These are phyloP conservation scores for Byssochlamys sp. DNA, from an alignment of 2,329 filamentous ascomycete species.

Conservation along the genomic window DNA sequence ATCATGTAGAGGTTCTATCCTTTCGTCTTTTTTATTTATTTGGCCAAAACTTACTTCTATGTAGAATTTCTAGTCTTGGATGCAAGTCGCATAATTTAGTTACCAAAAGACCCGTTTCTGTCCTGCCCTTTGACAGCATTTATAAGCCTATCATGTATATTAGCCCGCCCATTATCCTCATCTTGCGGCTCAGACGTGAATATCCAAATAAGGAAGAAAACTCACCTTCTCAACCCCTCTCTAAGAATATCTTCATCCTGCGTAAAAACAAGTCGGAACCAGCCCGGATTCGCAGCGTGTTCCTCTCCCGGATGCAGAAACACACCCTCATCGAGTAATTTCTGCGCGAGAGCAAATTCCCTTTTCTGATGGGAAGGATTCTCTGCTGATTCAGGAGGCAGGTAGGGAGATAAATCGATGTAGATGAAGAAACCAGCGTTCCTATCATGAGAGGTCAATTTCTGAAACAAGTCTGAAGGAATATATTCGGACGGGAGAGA, in stretches of 20 bases:
- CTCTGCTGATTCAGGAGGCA: conserved; percentile 17
- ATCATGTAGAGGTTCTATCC: too few species aligned
- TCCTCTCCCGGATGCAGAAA: conserved; percentile 43
- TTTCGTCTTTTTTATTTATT: too few species aligned
- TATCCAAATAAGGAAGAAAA: not conserved
- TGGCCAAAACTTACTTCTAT: too few species aligned
- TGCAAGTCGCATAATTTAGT: too few species aligned
- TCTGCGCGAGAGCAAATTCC: conserved; percentile 39
- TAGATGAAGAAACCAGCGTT: conserved; percentile 42
- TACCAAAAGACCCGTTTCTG: too few species aligned
- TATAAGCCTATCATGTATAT: too few species aligned
- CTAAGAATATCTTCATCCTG: conserved; percentile 25
- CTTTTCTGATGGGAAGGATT: conserved; percentile 17
- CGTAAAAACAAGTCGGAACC: conserved; percentile 47
- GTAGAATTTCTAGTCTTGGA: too few species aligned
- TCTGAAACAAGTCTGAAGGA: not conserved
- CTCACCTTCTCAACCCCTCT: conserved; percentile 26
- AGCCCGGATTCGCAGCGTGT: conserved; percentile 38
- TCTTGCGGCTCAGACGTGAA: not conserved
- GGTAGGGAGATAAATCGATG: conserved; percentile 34
- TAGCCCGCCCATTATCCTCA: too few species aligned
- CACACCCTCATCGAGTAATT: conserved; percentile 39
- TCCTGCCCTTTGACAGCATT: too few species aligned
- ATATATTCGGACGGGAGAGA: not conserved
- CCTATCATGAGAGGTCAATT: conserved; percentile 4